A percentile compares a stretch with the other conserved stretches of the same genome.
Evolutionary conservation across 768 basidiomycete genomes (phyloP).

Genomic region (Galerina marginata): DNA sequence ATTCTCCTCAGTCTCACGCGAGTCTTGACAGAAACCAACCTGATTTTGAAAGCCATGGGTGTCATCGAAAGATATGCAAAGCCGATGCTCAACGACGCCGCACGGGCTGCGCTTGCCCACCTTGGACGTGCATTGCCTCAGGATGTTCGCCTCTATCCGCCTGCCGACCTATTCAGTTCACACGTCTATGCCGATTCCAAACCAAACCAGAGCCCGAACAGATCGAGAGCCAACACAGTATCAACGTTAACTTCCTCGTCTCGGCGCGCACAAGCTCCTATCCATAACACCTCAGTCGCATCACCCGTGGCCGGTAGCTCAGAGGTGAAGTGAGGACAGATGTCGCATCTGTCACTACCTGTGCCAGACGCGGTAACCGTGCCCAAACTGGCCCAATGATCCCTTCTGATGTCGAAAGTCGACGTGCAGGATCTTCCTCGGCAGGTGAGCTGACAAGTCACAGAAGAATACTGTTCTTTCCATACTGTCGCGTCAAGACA

Average conservation of each 20-base stretch:
- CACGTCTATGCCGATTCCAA: slow-evolving; percentile 41
- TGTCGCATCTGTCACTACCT: too few species aligned
- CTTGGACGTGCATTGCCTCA: slow-evolving; percentile 28
- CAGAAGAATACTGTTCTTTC: too few species aligned
- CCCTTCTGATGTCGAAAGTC: too few species aligned
- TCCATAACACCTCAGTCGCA: too few species aligned
- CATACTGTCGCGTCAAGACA: too few species aligned
- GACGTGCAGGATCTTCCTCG: too few species aligned
- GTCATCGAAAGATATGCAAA: slow-evolving; percentile 32
- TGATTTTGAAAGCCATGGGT: slow-evolving; percentile 32
- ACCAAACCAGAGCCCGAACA: slow-evolving; percentile 9
- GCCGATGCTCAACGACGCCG: slow-evolving; percentile 29
- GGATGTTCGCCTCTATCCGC: slow-evolving; percentile 12
- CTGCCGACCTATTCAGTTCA: slow-evolving; percentile 35
- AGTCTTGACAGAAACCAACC: slow-evolving; percentile 31
- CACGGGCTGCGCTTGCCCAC: slow-evolving; percentile 27
- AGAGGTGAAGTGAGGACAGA: too few species aligned
- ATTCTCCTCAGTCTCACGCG: slow-evolving; percentile 35
- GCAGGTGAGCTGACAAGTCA: too few species aligned
- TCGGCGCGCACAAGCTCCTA: background rate
- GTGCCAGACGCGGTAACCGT: too few species aligned
- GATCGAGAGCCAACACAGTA: slow-evolving; percentile 11
- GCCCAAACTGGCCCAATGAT: too few species aligned
- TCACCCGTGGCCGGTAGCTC: too few species aligned
- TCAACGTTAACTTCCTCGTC: background rate